These are phyloP conservation scores for Blastobotrys serpentis DNA, from an alignment of 1,139 yeast species.

Conservation along the genomic window DNA sequence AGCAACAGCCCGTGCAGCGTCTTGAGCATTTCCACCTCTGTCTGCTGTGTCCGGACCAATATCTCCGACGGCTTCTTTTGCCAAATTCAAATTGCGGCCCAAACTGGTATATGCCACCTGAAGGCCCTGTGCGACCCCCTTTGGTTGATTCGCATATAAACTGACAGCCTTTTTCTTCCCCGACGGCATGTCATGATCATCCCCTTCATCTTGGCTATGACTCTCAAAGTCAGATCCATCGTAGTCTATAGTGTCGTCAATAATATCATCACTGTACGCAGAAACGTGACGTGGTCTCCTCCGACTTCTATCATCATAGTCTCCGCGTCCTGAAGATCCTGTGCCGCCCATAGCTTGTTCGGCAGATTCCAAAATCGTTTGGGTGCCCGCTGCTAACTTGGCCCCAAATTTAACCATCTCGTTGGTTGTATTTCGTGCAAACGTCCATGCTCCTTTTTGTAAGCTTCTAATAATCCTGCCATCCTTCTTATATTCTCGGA, in stretches of 20 bases:
- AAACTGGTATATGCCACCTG: conserved; percentile 69
- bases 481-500: conserved; percentile 70
- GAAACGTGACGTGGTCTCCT: conserved; percentile 23
- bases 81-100: conserved; percentile 65
- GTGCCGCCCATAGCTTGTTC: conserved; percentile 74
- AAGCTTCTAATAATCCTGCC: conserved; percentile 68
- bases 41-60: conserved; percentile 62
- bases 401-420: conserved; percentile 83
- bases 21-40: conserved; percentile 49
- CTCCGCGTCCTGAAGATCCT: conserved; percentile 47
- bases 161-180: conserved; percentile 49
- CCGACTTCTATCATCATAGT: conserved; percentile 6
- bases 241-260: background rate
- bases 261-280: conserved; percentile 33
- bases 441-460: conserved; percentile 74
- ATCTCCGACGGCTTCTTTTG: conserved; percentile 60
- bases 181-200: conserved; percentile 30
- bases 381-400: conserved; percentile 86
- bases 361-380: conserved; percentile 72
- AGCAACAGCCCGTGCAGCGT: conserved; percentile 65
- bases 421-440: conserved; percentile 76
- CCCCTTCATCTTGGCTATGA: conserved; percentile 31
- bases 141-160: conserved; percentile 84
- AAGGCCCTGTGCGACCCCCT: conserved; percentile 66
- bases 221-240: conserved; percentile 34